Evolutionary conservation across 1,139 yeast genomes (phyloP).

Genomic region (Arxiozyma slooffiae): DNA sequence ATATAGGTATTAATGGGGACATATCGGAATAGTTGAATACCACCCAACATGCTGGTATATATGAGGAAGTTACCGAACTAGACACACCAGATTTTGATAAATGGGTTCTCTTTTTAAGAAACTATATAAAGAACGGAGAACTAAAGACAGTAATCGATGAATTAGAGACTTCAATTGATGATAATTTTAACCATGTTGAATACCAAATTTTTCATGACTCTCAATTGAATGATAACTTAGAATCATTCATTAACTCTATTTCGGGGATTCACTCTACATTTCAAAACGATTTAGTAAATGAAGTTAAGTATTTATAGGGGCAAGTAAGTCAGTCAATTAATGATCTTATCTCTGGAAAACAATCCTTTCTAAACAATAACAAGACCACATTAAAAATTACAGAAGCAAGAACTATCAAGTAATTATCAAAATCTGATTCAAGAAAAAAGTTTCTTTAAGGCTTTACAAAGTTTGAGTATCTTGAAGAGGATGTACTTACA

Average conservation of each 20-base stretch:
- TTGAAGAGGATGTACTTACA: constrained; percentile 56
- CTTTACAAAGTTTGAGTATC: constrained; percentile 74
- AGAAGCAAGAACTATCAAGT: constrained; percentile 64
- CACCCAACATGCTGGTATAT: constrained; percentile 3
- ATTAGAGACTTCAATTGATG: constrained; percentile 26
- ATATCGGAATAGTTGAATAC: constrained; percentile 3
- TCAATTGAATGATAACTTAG: constrained; percentile 27
- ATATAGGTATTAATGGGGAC: constrained; percentile 2
- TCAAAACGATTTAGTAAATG: constrained; percentile 19
- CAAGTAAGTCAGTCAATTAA: constrained; percentile 56
- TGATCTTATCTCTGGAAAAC: constrained; percentile 52
- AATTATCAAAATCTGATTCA: constrained; percentile 75
- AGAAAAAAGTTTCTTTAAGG: constrained; percentile 60
- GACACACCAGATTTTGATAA: constrained; percentile 26
- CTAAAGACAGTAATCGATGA: constrained; percentile 22
- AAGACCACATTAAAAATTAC: constrained; percentile 51
- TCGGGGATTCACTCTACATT: constrained; percentile 24
- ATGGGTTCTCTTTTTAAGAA: constrained; percentile 29
- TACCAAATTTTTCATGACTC: constrained; percentile 28
- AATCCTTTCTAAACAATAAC: constrained; percentile 44
- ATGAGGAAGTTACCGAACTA: constrained; percentile 14
- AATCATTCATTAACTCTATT: constrained; percentile 25
- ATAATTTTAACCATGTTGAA: constrained; percentile 29
- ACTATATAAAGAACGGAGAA: constrained; percentile 21
- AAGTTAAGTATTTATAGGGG: constrained; percentile 29